phyloP scores from a whole-genome alignment of 1,139 yeast species.

The Lodderomyces jiufengensis region DNA sequence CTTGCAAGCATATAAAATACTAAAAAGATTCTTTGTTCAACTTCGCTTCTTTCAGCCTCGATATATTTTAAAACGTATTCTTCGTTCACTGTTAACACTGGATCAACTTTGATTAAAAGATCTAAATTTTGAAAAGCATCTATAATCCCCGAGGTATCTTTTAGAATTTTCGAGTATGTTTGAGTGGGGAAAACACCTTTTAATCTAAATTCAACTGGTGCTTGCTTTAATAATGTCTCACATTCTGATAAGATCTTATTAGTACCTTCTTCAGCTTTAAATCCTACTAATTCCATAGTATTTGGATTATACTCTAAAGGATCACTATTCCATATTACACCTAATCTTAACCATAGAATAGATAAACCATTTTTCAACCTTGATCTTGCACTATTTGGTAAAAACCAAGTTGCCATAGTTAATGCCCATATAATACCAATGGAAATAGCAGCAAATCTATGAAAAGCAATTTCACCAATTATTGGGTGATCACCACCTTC shows the following conservation, averaged over 20 bases:
- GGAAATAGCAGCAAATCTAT: constrained; percentile 69
- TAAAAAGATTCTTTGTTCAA: constrained; percentile 68
- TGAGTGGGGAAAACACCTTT: constrained; percentile 67
- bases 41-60: constrained; percentile 57
- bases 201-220: constrained; percentile 71
- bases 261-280: constrained; percentile 51
- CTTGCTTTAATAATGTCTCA: constrained; percentile 59
- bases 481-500: constrained; percentile 73
- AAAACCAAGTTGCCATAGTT: constrained; percentile 55
- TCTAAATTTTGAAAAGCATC: constrained; percentile 75
- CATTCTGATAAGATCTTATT: constrained; percentile 61
- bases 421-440: constrained; percentile 79
- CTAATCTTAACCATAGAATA: constrained; percentile 73
- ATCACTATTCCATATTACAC: constrained; percentile 71
- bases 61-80: constrained; percentile 54
- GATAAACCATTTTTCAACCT: constrained; percentile 64
- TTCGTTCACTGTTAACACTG: constrained; percentile 52
- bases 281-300: constrained; percentile 37
- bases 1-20: constrained; percentile 78
- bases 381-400: constrained; percentile 75
- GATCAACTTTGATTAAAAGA: constrained; percentile 63
- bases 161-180: constrained; percentile 49
- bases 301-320: constrained; percentile 35
- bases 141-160: constrained; percentile 59
- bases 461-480: constrained; percentile 75